A percentile compares a stretch with the other conserved stretches of the same genome.
Conservation (phyloP, 2,329 filamentous ascomycete genomes). For the Zymoseptoria crescenta region DNA sequence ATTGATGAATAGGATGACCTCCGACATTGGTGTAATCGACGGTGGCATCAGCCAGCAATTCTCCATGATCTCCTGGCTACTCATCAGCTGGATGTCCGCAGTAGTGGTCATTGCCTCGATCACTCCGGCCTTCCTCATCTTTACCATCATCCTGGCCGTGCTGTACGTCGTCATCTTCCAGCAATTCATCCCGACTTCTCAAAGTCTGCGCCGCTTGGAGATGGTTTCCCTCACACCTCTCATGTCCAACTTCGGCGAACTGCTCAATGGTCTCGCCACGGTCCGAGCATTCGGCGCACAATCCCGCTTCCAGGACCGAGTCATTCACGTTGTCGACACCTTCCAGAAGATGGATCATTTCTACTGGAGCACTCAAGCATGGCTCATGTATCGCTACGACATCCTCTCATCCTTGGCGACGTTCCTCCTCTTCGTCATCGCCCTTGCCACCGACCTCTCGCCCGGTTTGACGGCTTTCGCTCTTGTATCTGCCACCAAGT, state of each 20-base stretch:
- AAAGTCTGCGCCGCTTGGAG: conserved; percentile 73
- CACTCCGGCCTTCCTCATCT: conserved; percentile 67
- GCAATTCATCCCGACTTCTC: conserved; percentile 72
- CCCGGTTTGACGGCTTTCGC: conserved; percentile 79
- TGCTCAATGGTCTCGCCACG: conserved; percentile 77
- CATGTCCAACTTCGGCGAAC: conserved; percentile 85
- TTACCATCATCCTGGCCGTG: conserved; percentile 59
- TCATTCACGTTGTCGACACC: conserved; percentile 72
- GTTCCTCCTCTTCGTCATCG: conserved; percentile 64
- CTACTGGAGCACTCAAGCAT: conserved; percentile 79
- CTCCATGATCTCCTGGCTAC: conserved; percentile 60
- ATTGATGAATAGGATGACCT: conserved; percentile 85
- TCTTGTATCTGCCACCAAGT: conserved; percentile 61
- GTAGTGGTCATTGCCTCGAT: conserved; percentile 71
- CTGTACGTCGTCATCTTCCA: conserved; percentile 68
- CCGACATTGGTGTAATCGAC: conserved; percentile 83
- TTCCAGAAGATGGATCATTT: conserved; percentile 96
- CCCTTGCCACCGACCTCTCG: conserved; percentile 65
- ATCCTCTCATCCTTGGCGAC: conserved; percentile 64
- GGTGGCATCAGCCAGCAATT: conserved; percentile 74
- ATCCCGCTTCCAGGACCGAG: conserved; percentile 67
- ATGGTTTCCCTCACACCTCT: conserved; percentile 84
- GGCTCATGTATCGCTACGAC: conserved; percentile 76
- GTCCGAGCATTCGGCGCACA: conserved; percentile 78
- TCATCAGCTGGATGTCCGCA: conserved; percentile 64